A percentile compares a stretch with the other conserved stretches of the same genome.
Evolutionary conservation across 345 rosid species (phyloP).

Genomic region (Moringa oleifera): DNA sequence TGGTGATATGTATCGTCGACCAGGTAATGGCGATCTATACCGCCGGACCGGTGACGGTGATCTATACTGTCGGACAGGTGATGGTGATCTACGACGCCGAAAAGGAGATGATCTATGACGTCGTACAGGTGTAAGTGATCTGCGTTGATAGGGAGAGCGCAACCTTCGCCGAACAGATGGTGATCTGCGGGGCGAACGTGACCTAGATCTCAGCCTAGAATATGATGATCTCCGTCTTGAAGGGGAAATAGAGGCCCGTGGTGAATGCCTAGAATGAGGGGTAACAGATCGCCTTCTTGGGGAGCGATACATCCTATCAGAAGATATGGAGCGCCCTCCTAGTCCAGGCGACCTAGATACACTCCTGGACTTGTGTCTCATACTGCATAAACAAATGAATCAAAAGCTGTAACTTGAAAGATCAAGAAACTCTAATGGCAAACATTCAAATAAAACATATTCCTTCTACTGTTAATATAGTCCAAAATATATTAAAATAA

Average conservation of each 20-base stretch:
- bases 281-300: conserved; percentile 39
- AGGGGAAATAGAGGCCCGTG: conserved; percentile 49
- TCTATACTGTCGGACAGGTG: conserved; percentile 31
- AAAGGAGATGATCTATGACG: conserved; percentile 39
- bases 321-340: conserved; percentile 32
- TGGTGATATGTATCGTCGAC: conserved; percentile 35
- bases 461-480: background rate
- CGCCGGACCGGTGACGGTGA: conserved; percentile 37
- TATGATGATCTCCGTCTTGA: conserved; percentile 42
- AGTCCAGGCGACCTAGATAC: conserved; percentile 54
- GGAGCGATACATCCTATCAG: conserved; percentile 27
- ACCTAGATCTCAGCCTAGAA: conserved; percentile 51
- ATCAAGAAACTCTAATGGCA: too few relatives aligned
- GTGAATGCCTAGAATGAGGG: conserved; percentile 39
- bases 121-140: conserved; percentile 33
- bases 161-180: conserved; percentile 34
- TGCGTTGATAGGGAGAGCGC: conserved; percentile 26
- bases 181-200: conserved; percentile 32
- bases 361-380: conserved; percentile 54
- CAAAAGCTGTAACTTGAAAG: conserved; percentile 10
- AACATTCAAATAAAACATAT: background rate
- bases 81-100: conserved; percentile 34
- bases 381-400: conserved; percentile 22
- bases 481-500: background rate
- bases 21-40: conserved; percentile 33